A percentile compares a stretch with the other conserved stretches of the same genome.
Evolutionary conservation across 306 rosid species (phyloP).

Genomic region (Lathyrus sativus): DNA sequence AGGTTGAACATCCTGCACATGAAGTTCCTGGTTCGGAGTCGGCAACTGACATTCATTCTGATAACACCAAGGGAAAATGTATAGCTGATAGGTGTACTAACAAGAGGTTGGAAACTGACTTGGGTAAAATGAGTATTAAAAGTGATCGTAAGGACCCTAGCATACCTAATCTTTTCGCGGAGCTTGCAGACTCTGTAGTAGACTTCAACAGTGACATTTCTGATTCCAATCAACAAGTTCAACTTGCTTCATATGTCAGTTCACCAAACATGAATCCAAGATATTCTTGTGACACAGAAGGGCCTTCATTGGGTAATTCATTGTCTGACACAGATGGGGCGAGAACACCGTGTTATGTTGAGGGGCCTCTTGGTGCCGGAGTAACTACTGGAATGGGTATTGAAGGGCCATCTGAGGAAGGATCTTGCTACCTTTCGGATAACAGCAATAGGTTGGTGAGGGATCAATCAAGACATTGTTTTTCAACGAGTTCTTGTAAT

Average conservation of each 20-base stretch:
- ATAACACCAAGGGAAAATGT: constrained; percentile 54
- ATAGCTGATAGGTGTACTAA: constrained; percentile 46
- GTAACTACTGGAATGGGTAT: constrained; percentile 59
- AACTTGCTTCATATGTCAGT: constrained; percentile 51
- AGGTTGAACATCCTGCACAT: constrained; percentile 67
- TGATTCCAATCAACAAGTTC: constrained; percentile 58
- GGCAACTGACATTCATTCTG: constrained; percentile 49
- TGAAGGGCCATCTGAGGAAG: constrained; percentile 96
- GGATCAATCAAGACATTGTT: constrained; percentile 72
- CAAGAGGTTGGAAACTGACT: constrained; percentile 65
- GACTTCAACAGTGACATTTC: constrained; percentile 58
- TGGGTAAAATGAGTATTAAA: constrained; percentile 60
- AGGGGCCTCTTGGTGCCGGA: constrained; percentile 62
- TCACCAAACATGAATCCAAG: constrained; percentile 61
- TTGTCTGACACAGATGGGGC: constrained; percentile 52
- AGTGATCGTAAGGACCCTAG: constrained; percentile 55
- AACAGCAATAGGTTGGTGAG: constrained; percentile 62
- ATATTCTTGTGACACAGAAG: constrained; percentile 64
- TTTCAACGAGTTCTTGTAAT: constrained; percentile 62
- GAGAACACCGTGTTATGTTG: constrained; percentile 59
- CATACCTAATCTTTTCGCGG: constrained; percentile 54
- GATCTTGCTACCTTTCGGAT: constrained; percentile 69
- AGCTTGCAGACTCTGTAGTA: constrained; percentile 69
- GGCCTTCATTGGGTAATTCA: constrained; percentile 61
- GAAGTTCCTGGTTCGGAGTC: constrained; percentile 68